Evolutionary conservation across 1,284 basidiomycete species (phyloP).

Genomic region (Marasmius tenuissimus): DNA sequence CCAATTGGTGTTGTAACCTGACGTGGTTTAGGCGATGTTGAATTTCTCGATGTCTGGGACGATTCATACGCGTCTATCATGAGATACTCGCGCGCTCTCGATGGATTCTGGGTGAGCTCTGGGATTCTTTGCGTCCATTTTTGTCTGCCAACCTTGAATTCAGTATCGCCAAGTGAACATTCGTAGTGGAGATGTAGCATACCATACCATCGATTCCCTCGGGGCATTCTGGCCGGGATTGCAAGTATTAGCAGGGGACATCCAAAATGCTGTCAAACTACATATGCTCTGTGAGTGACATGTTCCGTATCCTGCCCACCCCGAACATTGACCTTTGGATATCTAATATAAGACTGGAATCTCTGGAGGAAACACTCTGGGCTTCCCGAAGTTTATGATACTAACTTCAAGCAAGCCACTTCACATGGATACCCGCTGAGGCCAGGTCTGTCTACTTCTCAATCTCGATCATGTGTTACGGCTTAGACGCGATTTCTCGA

Average conservation of each 20-base stretch:
- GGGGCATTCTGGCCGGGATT: constrained; percentile 89
- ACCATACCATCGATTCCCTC: constrained; percentile 77
- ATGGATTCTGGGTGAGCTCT: constrained; percentile 81
- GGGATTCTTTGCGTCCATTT: not conserved
- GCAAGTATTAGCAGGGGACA: constrained; percentile 87
- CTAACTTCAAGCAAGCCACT: constrained; percentile 69
- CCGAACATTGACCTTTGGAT: not conserved
- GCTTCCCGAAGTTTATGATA: constrained; percentile 89
- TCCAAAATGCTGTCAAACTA: constrained; percentile 85
- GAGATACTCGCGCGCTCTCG: constrained; percentile 76
- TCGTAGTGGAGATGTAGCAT: constrained; percentile 69
- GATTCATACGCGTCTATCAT: constrained; percentile 88
- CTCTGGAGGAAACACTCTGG: constrained; percentile 84
- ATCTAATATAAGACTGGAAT: constrained; percentile 79
- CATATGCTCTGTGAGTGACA: constrained; percentile 72
- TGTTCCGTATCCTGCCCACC: constrained; percentile 1
- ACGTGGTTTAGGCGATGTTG: constrained; percentile 66
- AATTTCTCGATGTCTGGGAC: constrained; percentile 91
- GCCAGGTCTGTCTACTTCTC: constrained; percentile 48
- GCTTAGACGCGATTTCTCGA: constrained; percentile 7
- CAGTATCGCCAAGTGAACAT: constrained; percentile 84
- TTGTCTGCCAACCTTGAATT: constrained; percentile 3
- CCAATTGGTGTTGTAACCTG: not conserved
- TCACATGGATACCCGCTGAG: constrained; percentile 83
- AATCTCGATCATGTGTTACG: not conserved